Conservation (phyloP, 306 rosid genomes). For the Pachyrhizus erosus region DNA sequence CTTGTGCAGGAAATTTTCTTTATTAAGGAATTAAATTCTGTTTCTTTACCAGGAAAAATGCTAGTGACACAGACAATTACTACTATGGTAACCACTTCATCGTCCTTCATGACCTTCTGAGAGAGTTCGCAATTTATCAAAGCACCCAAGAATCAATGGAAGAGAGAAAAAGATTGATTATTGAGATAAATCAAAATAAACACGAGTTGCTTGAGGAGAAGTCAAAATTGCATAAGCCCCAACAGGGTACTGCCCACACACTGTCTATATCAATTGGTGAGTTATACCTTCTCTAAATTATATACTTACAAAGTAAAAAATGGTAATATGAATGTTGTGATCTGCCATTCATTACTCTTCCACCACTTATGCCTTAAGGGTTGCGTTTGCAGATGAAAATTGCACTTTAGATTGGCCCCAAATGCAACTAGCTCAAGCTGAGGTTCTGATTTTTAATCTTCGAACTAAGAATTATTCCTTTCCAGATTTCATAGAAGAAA, state of each 20-base stretch:
- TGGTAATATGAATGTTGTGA: background rate
- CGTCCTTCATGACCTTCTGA: constrained; percentile 59
- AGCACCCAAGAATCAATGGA: constrained; percentile 43
- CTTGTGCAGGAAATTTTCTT: background rate
- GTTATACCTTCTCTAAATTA: constrained; percentile 19
- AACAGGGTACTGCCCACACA: constrained; percentile 43
- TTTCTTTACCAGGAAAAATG: constrained; percentile 56
- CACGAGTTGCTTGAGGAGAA: constrained; percentile 41
- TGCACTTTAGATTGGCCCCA: constrained; percentile 45
- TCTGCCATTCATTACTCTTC: background rate
- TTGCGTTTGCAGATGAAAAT: constrained; percentile 59
- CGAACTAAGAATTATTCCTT: constrained; percentile 47
- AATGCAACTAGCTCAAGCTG: constrained; percentile 42
- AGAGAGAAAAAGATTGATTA: constrained; percentile 55
- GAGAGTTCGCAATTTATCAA: constrained; percentile 67
- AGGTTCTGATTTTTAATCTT: constrained; percentile 65
- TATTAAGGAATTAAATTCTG: constrained; percentile 17
- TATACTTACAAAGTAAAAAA: background rate
- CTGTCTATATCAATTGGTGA: constrained; percentile 72
- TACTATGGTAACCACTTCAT: constrained; percentile 61
- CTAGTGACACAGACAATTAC: constrained; percentile 44
- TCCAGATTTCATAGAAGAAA: constrained; percentile 44
- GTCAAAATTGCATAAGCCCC: constrained; percentile 46
- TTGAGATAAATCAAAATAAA: constrained; percentile 49
- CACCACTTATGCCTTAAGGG: constrained; percentile 8